Base-by-base conservation (phyloP, 73 alveolate genomes). In the Blepharisma stoltei region DNA sequence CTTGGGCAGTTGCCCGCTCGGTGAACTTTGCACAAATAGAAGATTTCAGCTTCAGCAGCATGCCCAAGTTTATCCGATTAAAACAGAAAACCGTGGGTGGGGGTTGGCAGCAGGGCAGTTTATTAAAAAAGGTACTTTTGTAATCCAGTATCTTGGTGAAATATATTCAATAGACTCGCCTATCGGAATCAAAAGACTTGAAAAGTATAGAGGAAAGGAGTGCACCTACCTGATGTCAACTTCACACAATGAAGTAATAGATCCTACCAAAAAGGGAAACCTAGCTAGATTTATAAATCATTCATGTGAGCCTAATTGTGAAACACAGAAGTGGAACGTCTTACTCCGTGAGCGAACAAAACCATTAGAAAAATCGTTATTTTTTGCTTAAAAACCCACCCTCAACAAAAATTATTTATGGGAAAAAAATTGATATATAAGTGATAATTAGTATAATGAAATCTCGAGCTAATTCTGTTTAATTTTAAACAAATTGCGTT, bases 241-340 rank as follows among this genome's bases (percentile, higher is more conserved):
- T 37, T 82, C 89, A 21, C 85, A 79, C 25, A 90, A 88, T 50
- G 99, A 96, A 79, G 99, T 96, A 37, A 96, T 95, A 70, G 99
- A 96, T 71, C 99, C 99, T 76, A 93, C 99, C 38, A 80, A 86
- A 23, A 88, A 87, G 52, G 99, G 99, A 11, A 96, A 96, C 87
- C 66, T 96, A 87, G 99, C 99, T 5, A 79, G 99, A 70, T 95
- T 96, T 78, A 96, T 96, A 27, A 96, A 96, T 76, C 99, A 96
- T 81, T 94, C 98, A 6, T 96, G 99, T 77, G 98, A 94, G 23
- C 99, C 99, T 0, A 96, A 92, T 89, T 96, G 99, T 54, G 98
- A 95, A 81, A 95, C 99, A 6, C 95, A 95, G 82, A 96, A 96
- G 84, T 96, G 98, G 98, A 93, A 94, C 81, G 98, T 96, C 4